phyloP scores from a whole-genome alignment of 495 filamentous ascomycete genomes.

The Endocarpon pusillum region DNA sequence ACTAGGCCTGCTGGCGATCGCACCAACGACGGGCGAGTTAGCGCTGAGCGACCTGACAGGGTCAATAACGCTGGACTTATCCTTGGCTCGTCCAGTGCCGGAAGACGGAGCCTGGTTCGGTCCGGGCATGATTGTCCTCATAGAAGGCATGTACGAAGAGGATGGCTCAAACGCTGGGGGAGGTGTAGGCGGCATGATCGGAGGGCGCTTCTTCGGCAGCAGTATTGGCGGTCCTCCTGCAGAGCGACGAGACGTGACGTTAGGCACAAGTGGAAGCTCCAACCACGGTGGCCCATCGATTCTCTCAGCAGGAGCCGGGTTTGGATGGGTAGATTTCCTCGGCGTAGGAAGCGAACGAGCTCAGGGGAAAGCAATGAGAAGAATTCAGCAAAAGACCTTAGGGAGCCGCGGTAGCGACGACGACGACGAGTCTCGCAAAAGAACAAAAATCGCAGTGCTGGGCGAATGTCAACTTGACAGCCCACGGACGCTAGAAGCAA shows the following conservation, averaged over 20 bases:
- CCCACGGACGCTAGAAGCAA: constrained; percentile 54
- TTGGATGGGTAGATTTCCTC: constrained; percentile 93
- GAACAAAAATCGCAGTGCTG: constrained; percentile 47
- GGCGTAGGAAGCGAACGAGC: constrained; percentile 83
- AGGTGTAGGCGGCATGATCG: constrained; percentile 75
- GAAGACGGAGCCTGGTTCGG: constrained; percentile 79
- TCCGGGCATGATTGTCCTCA: constrained; percentile 85
- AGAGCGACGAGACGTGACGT: constrained; percentile 61
- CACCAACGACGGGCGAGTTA: constrained; percentile 68
- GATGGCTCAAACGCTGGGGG: constrained; percentile 60
- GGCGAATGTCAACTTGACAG: constrained; percentile 76
- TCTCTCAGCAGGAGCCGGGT: constrained; percentile 52
- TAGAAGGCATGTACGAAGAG: constrained; percentile 91
- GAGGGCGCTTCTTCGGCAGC: constrained; percentile 74
- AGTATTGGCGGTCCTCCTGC: constrained; percentile 80
- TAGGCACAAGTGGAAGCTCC: constrained; percentile 47
- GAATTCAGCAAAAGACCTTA: constrained; percentile 37
- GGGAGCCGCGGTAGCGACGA: constrained; percentile 10
- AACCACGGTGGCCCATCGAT: constrained; percentile 32
- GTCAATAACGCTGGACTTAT: constrained; percentile 67
- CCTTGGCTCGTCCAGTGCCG: constrained; percentile 64
- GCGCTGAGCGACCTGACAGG: constrained; percentile 76
- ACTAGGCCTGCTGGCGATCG: constrained; percentile 62
- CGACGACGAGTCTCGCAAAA: constrained; percentile 17
- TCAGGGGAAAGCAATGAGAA: constrained; percentile 64